Evolutionary conservation across 495 filamentous ascomycete genomes (phyloP), one percentile per base, ranked within the genome.

Genomic region (Hypoxylon fuscum): DNA sequence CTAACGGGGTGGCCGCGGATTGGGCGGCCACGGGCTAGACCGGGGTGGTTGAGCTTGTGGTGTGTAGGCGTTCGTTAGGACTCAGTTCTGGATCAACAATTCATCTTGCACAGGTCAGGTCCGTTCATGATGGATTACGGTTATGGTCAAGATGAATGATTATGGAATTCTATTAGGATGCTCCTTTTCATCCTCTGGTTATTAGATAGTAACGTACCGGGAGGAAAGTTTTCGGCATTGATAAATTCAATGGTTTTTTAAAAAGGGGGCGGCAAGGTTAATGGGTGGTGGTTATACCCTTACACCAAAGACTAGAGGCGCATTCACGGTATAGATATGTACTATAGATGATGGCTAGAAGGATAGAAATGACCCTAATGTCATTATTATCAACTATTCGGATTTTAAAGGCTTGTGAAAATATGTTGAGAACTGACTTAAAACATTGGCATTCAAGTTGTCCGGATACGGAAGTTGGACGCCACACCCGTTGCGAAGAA

Each of bases 391-490:
- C 31, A 38, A 14, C 7, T 17, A 31, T 17, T 38, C 14, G 6
- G 14, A 40, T 20, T 46, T 27, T n/a, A 1, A 1, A 21, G 34
- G 3, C 18, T 22, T n/a, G 18, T 29, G 17, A 22, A 57, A 47
- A 22, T 50, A 21, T 20, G 12, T 41, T 6, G 40, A 41, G n/a
- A n/a, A n/a, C n/a, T 18, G 20, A 50, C 29, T 34, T 48, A 48
- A 32, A 44, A 51, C 40, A 37, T 43, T 55, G 55, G 42, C 12
- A 59, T 59, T 54, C 14, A 21, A n/a, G 10, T 29, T 31, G 44
- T 65, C 62, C 62, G 62, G 62, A 65, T 55, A 55, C 32, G 62
- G 62, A 55, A 55, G 34, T 42, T 4, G n/a, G 27, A 60, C 44
- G 44, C 21, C 40, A 55, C 38, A 37, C 7, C 6, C 37, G 11